Base-by-base conservation (phyloP, 2,329 filamentous ascomycete species). In the Sordariomycetes sp. region DNA sequence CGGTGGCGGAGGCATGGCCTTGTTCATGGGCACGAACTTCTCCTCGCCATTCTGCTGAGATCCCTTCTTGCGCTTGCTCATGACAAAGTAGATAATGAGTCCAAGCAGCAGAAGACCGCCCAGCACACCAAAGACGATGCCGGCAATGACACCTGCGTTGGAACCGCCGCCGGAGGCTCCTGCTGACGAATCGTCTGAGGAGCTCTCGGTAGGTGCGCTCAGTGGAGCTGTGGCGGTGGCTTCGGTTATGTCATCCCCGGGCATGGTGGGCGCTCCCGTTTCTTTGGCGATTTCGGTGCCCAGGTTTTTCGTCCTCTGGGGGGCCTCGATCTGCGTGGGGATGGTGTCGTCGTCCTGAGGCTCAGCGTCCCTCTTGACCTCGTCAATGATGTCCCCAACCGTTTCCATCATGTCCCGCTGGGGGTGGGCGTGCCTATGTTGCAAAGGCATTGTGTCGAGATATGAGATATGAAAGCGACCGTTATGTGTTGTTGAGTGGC, bases 41-140 rank as follows among this genome's bases (percentile, higher is more conserved):
- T 88, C 83, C 47, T 84, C 70, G 40, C 81, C 72, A 3, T 53
- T 51, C 9, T 45, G 42, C 45, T 67, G 38, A 57, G 58, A 38
- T 68, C 60, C 75, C 69, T 37, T 20, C 19, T 30, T 33, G 8
- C 81, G 84, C 66, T 81, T 85, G 50, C 77, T 75, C 52, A 87
- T 72, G 39, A 86, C 55, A 55, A 93, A 78, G 51, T 86, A 81
- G 15, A 83, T 66, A 16, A 83, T 54, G n/a, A 78, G 63, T 20
- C 77, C 74, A 18, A 92, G 53, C 3, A 80, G 57, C 21, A 80
- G 72, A 18, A 94, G 47, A 32, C 74, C 75, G 6, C 81, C 66
- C 21, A 95, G 59, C 31, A 93, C 75, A 49, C 87, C 88, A 51
- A 95, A 79, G 6, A 82, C 86, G 41, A 95, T 73, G 39, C 92